Conservation (phyloP, 1,284 basidiomycete species). For the Fomitopsis pinicola region DNA sequence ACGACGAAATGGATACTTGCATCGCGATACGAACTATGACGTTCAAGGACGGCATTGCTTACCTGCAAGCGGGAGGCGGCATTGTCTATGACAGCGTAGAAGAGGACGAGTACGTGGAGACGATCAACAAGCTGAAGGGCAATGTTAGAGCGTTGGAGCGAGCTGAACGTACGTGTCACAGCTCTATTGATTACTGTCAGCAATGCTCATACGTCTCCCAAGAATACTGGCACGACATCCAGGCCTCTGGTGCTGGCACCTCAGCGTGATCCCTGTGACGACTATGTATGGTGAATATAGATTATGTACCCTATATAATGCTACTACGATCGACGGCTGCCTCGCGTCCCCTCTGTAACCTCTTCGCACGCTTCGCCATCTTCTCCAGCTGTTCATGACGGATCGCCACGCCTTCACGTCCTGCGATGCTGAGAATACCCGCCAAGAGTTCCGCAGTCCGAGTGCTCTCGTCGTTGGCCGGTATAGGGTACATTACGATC, state of each 20-base stretch:
- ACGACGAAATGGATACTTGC: conserved; percentile 96
- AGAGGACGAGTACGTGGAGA: conserved; percentile 96
- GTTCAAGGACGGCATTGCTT: conserved; percentile 91
- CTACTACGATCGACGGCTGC: background rate
- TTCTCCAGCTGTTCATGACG: conserved; percentile 22
- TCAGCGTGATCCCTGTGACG: conserved; percentile 10
- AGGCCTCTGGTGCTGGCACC: conserved; percentile 36
- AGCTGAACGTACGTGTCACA: conserved; percentile 70
- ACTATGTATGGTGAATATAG: conserved; percentile 16
- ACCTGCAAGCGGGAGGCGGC: conserved; percentile 95
- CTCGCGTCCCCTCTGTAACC: conserved; percentile 9
- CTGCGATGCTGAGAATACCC: conserved; percentile 90
- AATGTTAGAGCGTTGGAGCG: conserved; percentile 84
- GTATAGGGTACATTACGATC: conserved; percentile 96
- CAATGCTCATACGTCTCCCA: conserved; percentile 7
- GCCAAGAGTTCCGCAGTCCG: conserved; percentile 89
- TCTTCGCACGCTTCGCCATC: conserved; percentile 6
- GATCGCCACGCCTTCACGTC: conserved; percentile 69
- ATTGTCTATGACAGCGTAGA: conserved; percentile 98
- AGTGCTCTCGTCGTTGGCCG: conserved; percentile 94
- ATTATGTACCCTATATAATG: conserved; percentile 13
- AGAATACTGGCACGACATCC: conserved; percentile 70
- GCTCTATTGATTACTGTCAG: background rate
- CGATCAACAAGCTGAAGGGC: conserved; percentile 90
- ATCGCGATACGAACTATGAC: conserved; percentile 99